A percentile compares a stretch with the other conserved stretches of the same genome.
These are phyloP conservation scores for Gossypium longicalyx DNA, from an alignment of 345 rosid genomes.

Conservation along the genomic window DNA sequence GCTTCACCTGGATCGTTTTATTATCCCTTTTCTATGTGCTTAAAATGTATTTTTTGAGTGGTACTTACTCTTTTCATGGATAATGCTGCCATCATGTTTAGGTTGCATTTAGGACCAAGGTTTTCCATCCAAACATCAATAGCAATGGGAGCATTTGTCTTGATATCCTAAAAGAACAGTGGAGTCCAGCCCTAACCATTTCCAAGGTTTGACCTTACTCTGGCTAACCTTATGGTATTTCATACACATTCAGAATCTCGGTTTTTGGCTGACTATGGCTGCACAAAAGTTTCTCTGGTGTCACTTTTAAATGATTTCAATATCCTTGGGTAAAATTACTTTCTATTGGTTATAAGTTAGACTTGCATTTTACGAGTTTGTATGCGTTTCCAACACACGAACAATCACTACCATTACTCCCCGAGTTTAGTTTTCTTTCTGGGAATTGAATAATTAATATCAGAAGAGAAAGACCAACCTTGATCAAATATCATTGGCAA, in stretches of 20 bases:
- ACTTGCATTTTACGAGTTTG: no score
- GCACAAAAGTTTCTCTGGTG: not conserved
- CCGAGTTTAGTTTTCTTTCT: no score
- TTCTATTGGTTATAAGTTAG: not conserved
- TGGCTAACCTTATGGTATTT: not conserved
- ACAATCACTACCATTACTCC: no score
- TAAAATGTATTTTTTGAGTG: not conserved
- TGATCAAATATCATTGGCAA: not conserved
- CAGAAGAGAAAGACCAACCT: not conserved
- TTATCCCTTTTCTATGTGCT: no score
- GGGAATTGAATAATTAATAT: not conserved
- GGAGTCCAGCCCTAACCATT: constrained; percentile 21
- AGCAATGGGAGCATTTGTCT: constrained; percentile 23
- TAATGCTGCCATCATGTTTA: not conserved
- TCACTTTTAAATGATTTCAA: not conserved
- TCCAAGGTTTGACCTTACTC: constrained; percentile 13
- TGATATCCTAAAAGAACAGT: constrained; percentile 19
- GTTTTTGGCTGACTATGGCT: not conserved
- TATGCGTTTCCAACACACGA: no score
- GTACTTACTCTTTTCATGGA: no score
- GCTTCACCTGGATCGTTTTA: not conserved
- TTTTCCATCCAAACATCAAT: constrained; percentile 19
- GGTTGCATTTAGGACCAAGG: constrained; percentile 22
- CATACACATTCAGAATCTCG: not conserved
- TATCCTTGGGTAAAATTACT: not conserved